phyloP scores from a whole-genome alignment of 768 basidiomycete species.

The Russula lepida region DNA sequence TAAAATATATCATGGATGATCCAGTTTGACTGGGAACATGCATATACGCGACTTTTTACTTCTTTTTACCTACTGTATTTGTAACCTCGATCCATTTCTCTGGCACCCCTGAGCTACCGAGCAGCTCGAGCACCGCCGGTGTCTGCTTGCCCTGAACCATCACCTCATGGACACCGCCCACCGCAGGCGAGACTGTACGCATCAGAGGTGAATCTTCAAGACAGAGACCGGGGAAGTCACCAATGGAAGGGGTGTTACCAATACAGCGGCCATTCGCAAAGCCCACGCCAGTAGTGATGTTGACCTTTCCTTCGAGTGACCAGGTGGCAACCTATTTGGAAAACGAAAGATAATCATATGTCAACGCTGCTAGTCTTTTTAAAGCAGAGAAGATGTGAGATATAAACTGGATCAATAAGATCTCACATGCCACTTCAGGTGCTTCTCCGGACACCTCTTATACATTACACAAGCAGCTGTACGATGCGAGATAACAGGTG shows the following conservation, averaged over 20 bases:
- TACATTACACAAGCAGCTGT: not conserved
- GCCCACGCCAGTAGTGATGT: slow-evolving; percentile 29
- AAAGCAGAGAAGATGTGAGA: not conserved
- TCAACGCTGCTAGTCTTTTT: not conserved
- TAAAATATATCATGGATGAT: not conserved
- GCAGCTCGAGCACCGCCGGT: slow-evolving; percentile 53
- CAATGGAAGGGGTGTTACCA: slow-evolving; percentile 50
- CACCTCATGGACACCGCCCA: slow-evolving; percentile 57
- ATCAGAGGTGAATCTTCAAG: slow-evolving; percentile 71
- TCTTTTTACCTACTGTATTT: slow-evolving; percentile 27
- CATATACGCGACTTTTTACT: too few relatives aligned
- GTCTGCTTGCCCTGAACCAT: slow-evolving; percentile 82
- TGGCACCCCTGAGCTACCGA: slow-evolving; percentile 65
- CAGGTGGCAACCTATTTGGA: slow-evolving; percentile 7
- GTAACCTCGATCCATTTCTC: slow-evolving; percentile 67
- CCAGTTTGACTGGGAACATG: not conserved
- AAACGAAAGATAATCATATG: not conserved
- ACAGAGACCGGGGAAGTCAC: too few relatives aligned
- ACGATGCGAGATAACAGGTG: too few relatives aligned
- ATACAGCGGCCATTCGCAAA: slow-evolving; percentile 61
- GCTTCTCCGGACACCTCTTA: too few relatives aligned
- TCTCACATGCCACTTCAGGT: not conserved
- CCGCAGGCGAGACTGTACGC: slow-evolving; percentile 60
- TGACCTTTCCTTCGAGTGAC: slow-evolving; percentile 18
- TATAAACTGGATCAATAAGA: not conserved